Percentiles rank a stretch among this genome's conserved stretches.
These are phyloP conservation scores for Fusarium gaditjirri DNA, from an alignment of 2,329 filamentous ascomycete genomes.

Conservation along the genomic window DNA sequence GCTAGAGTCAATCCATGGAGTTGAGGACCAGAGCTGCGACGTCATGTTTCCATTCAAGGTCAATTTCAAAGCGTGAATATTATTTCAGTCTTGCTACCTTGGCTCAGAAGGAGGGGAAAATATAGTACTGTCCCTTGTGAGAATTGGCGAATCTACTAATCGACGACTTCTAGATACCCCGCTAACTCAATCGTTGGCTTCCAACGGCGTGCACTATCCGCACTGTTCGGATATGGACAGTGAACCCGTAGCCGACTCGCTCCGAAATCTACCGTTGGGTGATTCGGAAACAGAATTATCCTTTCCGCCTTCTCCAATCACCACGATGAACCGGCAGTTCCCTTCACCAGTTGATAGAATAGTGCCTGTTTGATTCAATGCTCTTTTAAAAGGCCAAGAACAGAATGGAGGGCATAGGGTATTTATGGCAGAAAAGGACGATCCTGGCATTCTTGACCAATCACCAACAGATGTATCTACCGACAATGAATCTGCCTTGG, in stretches of 20 bases:
- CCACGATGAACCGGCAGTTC: too few relatives aligned
- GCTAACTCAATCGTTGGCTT: neutral
- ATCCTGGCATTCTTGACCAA: neutral
- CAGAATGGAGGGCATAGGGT: neutral
- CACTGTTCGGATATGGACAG: neutral
- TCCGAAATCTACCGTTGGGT: neutral
- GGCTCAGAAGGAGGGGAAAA: accelerated
- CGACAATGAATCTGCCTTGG: too few relatives aligned
- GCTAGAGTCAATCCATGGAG: neutral
- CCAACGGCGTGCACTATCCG: neutral
- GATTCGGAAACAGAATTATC: neutral
- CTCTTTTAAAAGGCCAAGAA: accelerated
- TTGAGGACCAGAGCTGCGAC: neutral
- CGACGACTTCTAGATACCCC: neutral
- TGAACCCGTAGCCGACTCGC: neutral
- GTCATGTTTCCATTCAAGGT: accelerated
- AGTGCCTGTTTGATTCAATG: neutral
- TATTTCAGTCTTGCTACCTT: accelerated
- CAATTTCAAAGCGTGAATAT: accelerated
- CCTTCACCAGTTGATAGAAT: neutral
- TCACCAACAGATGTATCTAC: neutral
- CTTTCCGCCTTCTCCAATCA: neutral
- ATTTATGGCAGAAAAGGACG: neutral
- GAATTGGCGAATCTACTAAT: neutral
- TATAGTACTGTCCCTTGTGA: accelerated